Base-by-base conservation (phyloP, 2,329 filamentous ascomycete genomes). In the Blastomyces parvus region DNA sequence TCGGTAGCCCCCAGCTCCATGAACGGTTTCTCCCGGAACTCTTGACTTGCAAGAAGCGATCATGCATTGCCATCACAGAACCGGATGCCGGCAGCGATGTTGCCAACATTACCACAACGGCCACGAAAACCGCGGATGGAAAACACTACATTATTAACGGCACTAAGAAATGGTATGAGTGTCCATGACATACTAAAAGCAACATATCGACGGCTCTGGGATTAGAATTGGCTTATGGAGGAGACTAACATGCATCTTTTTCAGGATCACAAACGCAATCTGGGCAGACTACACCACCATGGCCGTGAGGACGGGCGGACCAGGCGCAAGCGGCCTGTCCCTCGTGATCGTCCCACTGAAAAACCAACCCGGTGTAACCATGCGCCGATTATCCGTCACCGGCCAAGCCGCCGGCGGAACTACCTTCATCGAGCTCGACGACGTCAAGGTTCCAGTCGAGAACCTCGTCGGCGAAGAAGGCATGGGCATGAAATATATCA, bases 51-150 rank as follows among this genome's bases (percentile, higher is more conserved):
- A 82, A 81, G 70, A 89, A 86, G 75, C 79, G 88, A 52, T 80
- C 81, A 17, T 91, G 88, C 70, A 90, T 92, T 67, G 89, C 88
- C 11, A 90, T 92, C 69, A 92, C 89, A 0, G 89, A 92, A 71
- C 89, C 89, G 0, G 85, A 84, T 61, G 88, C 88, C 0, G 88
- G 89, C 0, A 86, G 83, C 61, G 88, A 91, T 71, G 89, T 91
- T 1, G 86, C 87, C 7, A 88, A 87, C 69, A 88, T 91, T 67
- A 81, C 81, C 3, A 90, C 88, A 0, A 88, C 84, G 0, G 88
- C 88, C 1, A 78, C 74, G 3, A 86, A 85, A 72, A 83, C 80
- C 7, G 70, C 78, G 0, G 85, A 88, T 69, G 87, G 88, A 13
- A 86, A 85, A 71, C 77, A 84, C 69, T 91, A 88, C 70, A 81